These are phyloP conservation scores for Tuber brumale DNA, from an alignment of 495 filamentous ascomycete genomes.

Conservation along the genomic window DNA sequence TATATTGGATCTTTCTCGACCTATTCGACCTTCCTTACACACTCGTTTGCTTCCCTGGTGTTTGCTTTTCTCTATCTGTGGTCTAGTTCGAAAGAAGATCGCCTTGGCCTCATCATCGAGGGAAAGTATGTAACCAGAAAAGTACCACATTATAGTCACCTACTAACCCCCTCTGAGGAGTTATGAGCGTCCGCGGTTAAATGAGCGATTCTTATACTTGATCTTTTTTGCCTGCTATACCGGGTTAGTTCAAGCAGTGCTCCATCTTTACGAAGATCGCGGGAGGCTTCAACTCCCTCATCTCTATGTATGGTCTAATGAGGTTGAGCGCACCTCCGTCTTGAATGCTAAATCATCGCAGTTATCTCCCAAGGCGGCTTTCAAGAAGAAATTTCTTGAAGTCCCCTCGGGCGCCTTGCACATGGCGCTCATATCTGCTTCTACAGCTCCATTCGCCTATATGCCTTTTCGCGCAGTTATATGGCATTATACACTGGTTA, in stretches of 20 bases:
- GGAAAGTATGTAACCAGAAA: slow-evolving; percentile 49
- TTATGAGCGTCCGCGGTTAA: slow-evolving; percentile 70
- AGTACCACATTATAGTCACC: background rate
- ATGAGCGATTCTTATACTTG: slow-evolving; percentile 80
- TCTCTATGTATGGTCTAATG: slow-evolving; percentile 33
- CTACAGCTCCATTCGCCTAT: slow-evolving; percentile 57
- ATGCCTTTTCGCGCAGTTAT: slow-evolving; percentile 54
- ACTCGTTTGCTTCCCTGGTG: slow-evolving; percentile 68
- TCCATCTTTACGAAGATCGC: slow-evolving; percentile 68
- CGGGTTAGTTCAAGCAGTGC: slow-evolving; percentile 59
- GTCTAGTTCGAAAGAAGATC: slow-evolving; percentile 58
- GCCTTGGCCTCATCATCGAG: slow-evolving; percentile 65
- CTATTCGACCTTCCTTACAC: slow-evolving; percentile 62
- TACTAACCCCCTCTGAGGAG: slow-evolving; percentile 37
- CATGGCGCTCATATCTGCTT: slow-evolving; percentile 45
- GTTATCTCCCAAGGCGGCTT: slow-evolving; percentile 37
- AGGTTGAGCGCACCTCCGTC: slow-evolving; percentile 41
- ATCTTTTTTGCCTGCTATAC: slow-evolving; percentile 61
- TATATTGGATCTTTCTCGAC: slow-evolving; percentile 54
- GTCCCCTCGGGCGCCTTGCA: slow-evolving; percentile 42
- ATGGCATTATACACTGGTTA: slow-evolving; percentile 61
- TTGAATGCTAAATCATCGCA: slow-evolving; percentile 38
- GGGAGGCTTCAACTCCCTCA: slow-evolving; percentile 58
- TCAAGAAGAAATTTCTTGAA: slow-evolving; percentile 42
- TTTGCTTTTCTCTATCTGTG: slow-evolving; percentile 80